Evolutionary conservation across 805 yeast genomes (phyloP), one percentile per base, ranked within the genome.

Genomic region (Myxozyma mucilagina): DNA sequence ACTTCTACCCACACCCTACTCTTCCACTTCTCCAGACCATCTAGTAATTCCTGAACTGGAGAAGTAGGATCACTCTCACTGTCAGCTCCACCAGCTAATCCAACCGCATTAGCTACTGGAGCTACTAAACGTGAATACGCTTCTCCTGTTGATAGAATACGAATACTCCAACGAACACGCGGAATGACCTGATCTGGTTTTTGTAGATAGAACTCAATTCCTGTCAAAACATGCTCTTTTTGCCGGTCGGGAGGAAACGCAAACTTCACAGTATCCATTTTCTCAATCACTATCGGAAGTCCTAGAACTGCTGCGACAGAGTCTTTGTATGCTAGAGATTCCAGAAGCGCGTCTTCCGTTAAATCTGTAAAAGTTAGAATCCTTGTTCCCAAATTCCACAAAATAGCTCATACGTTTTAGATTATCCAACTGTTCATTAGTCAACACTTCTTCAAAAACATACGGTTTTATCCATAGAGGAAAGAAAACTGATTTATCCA

Each of bases 381-480:
- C 1, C 6, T n/a, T 31, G 29, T 24, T n/a, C 11, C 13, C 35
- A 13, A 16, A 24, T n/a, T 0, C 11, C 36, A 13, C 11, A 7
- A n/a, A 16, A 36, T 16, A 8, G 34, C 36, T 32, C 24, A 41
- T 36, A 59, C 63, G 34, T 39, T 35, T 50, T 32, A 61, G 44
- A 14, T 10, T 36, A 18, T 47, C 39, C 16, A 47, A 9, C 43
- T 57, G 60, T 10, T 53, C 56, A 13, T 32, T 43, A 3, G 64
- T 45, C 45, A 63, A 39, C 9, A 61, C 50, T 41, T 63, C 66
- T 31, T 63, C 65, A 14, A 60, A 56, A 7, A 47, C 57, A 41
- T 63, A 63, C 24, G 56, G 57, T 51, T 56, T 59, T 29, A 56
- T 51, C 63, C 59, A 59, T 18, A 50, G 53, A 13, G 66, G 67